phyloP scores from a whole-genome alignment of 805 yeast genomes.

The Barnettozyma wickerhamii region DNA sequence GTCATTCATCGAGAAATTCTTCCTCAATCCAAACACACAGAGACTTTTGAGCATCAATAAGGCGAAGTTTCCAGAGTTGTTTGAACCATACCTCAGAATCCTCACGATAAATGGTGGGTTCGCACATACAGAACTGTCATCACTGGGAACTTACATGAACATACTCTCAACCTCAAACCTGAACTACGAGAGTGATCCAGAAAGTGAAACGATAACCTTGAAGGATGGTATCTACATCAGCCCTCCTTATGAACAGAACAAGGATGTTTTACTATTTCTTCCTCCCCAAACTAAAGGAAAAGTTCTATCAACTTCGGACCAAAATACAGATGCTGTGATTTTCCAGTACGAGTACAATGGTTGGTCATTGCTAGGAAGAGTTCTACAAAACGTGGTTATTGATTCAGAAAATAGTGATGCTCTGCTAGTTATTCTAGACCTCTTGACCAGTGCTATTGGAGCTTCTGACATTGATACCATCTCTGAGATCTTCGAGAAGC shows the following conservation, averaged over 20 bases:
- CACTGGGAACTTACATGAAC: slow-evolving; percentile 60
- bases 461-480: slow-evolving; percentile 38
- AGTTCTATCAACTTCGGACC: slow-evolving; percentile 48
- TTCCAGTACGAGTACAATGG: slow-evolving; percentile 78
- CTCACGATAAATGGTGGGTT: slow-evolving; percentile 60
- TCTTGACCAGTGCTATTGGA: slow-evolving; percentile 44
- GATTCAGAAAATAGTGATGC: slow-evolving; percentile 35
- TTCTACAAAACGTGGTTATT: slow-evolving; percentile 53
- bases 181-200: slow-evolving; percentile 41
- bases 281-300: slow-evolving; percentile 67
- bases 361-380: slow-evolving; percentile 81
- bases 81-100: slow-evolving; percentile 57
- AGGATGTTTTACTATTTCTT: slow-evolving; percentile 39
- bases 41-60: slow-evolving; percentile 41
- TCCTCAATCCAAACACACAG: slow-evolving; percentile 30
- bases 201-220: slow-evolving; percentile 48
- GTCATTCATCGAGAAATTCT: slow-evolving; percentile 36
- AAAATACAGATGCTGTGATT: slow-evolving; percentile 42
- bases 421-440: slow-evolving; percentile 44
- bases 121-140: slow-evolving; percentile 58
- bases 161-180: slow-evolving; percentile 34
- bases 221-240: slow-evolving; percentile 44
- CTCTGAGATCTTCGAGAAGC: slow-evolving; percentile 31
- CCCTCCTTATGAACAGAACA: slow-evolving; percentile 52
- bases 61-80: slow-evolving; percentile 69